These are phyloP conservation scores for Hordeum marinum DNA, from an alignment of 176 grass and related monocot genomes.

Conservation along the genomic window DNA sequence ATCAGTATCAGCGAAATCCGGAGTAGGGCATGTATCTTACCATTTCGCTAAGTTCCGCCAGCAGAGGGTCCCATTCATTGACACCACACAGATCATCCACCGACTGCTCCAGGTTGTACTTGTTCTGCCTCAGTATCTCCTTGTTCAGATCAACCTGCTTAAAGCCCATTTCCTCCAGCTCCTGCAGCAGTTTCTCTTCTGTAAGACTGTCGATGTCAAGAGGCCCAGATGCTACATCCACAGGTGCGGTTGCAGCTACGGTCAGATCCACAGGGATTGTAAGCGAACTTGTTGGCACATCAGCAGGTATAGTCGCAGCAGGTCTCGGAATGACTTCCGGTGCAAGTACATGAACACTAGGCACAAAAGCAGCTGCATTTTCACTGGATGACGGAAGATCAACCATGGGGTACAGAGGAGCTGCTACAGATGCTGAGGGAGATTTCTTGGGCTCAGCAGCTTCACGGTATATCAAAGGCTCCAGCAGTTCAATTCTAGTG, in stretches of 20 bases:
- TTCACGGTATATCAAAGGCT: slow-evolving; percentile 9
- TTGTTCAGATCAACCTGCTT: slow-evolving; percentile 92
- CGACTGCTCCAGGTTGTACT: slow-evolving; percentile 77
- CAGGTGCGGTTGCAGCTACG: not conserved
- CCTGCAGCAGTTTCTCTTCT: slow-evolving; percentile 69
- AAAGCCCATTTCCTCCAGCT: slow-evolving; percentile 96
- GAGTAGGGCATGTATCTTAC: slow-evolving; percentile 26
- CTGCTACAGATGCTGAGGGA: not conserved
- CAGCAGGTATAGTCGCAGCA: not conserved
- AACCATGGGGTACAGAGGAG: not conserved
- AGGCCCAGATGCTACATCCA: not conserved
- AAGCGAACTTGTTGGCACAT: not conserved
- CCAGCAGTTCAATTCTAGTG: slow-evolving; percentile 14
- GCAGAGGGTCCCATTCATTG: slow-evolving; percentile 85
- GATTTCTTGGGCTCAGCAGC: not conserved
- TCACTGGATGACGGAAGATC: slow-evolving; percentile 19
- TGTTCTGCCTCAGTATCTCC: slow-evolving; percentile 78
- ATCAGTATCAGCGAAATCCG: not conserved
- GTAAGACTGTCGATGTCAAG: slow-evolving; percentile 10
- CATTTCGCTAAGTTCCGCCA: slow-evolving; percentile 77
- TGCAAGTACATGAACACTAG: slow-evolving; percentile 13
- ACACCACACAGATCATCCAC: slow-evolving; percentile 79
- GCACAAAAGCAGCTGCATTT: not conserved
- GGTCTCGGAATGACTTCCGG: not conserved
- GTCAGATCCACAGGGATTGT: not conserved